Evolutionary conservation across 2,329 filamentous ascomycete genomes (phyloP).

Genomic region (Incumbomyces lentus): DNA sequence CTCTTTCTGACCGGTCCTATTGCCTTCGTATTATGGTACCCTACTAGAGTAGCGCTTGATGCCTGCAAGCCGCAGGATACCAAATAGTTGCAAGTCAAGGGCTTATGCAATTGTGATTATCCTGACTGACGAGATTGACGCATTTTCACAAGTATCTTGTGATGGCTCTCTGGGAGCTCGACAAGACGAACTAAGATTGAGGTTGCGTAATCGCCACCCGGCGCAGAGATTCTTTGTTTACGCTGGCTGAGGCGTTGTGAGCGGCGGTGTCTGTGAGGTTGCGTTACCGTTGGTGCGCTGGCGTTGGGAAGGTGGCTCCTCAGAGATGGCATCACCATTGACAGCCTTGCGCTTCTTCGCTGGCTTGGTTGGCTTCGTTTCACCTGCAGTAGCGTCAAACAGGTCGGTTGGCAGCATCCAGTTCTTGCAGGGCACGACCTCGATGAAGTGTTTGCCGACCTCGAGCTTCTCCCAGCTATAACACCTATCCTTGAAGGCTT

Average conservation of each 20-base stretch:
- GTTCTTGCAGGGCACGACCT: constrained; percentile 76
- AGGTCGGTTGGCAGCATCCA: constrained; percentile 83
- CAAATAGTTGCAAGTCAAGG: no score
- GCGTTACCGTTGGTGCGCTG: neutral
- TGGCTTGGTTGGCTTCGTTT: constrained; percentile 54
- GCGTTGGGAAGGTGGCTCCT: neutral
- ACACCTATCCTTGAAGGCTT: constrained; percentile 78
- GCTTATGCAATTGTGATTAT: no score
- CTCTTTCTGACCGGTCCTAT: no score
- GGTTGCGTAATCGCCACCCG: neutral
- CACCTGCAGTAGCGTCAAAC: constrained; percentile 58
- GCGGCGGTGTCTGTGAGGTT: neutral
- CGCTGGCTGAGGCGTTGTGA: neutral
- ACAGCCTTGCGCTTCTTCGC: constrained; percentile 39
- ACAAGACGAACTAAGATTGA: neutral
- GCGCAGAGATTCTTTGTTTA: neutral
- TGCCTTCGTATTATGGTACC: no score
- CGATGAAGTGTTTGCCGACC: constrained; percentile 63
- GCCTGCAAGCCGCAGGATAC: no score
- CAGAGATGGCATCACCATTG: neutral
- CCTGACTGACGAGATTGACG: no score
- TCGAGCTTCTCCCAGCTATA: constrained; percentile 66
- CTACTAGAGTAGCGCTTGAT: no score
- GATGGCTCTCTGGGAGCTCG: no score
- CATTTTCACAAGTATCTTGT: no score